Base-by-base conservation (phyloP, 2,329 filamentous ascomycete genomes). In the Microdochium trichocladiopsis region DNA sequence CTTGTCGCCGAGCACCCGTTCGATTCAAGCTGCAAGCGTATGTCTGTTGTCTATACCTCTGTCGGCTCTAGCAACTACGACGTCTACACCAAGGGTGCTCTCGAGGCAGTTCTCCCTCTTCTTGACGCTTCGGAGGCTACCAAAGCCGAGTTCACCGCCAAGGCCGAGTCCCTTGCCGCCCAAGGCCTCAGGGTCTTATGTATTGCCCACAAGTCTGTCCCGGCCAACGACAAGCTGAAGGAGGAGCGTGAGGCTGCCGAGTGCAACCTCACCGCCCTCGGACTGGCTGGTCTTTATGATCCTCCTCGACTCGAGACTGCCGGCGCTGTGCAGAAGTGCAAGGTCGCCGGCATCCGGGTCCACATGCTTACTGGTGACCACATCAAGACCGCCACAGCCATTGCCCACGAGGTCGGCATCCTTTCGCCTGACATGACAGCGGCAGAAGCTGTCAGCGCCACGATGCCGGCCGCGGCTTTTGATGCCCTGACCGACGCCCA, bases 301-400 rank as follows among this genome's bases (percentile, higher is more conserved):
- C 87, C 87, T 14, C 87, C 86, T 50, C 81, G 87, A 10, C 69
- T 77, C 1, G 87, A 89, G 63, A 85, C 84, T 10, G 79, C 78
- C 14, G 79, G 72, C 2, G 82, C 83, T 3, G 81, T 87, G 18
- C 67, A 71, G 47, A 72, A 75, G 56, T 87, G 83, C 62, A 79
- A 77, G 54, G 66, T 74, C 36, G 83, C 84, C 16, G 84, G 84
- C 43, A 80, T 87, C 55, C 75, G 77, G 24, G 83, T 87, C 10
- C 83, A 86, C 62, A 87, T 87, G 84, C 75, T 87, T 21, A 87
- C 84, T 3, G 84, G 84, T 37, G 84, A 87, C 55, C 83, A 87
- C 63, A 80, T 84, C 61, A 82, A 83, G 63, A 87, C 84, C 21
- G 84, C 84, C 16, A 80, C 79, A 9, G 80, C 83, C 23, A 87